Base-by-base conservation (phyloP, 2,329 filamentous ascomycete genomes). In the Alternaria sp. region DNA sequence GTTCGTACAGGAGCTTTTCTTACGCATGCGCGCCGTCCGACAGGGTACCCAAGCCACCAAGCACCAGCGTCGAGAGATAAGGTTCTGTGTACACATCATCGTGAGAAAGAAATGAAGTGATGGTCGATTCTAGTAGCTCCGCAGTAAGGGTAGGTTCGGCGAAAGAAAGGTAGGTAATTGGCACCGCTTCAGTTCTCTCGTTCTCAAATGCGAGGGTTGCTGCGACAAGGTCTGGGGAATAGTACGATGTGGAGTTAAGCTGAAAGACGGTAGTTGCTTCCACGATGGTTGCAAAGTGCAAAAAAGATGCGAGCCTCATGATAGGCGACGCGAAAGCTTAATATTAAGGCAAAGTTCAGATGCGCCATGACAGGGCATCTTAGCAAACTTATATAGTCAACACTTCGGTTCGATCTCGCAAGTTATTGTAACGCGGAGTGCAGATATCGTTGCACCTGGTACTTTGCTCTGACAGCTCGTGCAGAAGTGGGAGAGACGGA, bases 11-110 rank as follows among this genome's bases (percentile, higher is more conserved):
- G 28, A 30, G 11, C 28, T 11, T 11, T 11, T 30, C 28, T 30
- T 30, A 57, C 8, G 20, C 14, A 28, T 48, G 27, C 12, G 55
- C 51, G 44, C 52, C 49, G 14, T 41, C 34, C 18, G 51, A 45
- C 10, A 62, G 22, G 38, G 12, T 30, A 10, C 44, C 32, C 22
- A 43, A 34, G 34, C 60, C 57, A 46, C 48, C 56, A 30, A 66
- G 43, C 7, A 64, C 53, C n/a, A 64, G 18, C 20, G 45, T 64
- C 11, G 28, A 27, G 20, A 64, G 49, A 20, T 59, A 60, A 3
- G 28, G 43, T 32, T 64, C 53, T 14, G 59, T 55, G 38, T 58
- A 64, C 8, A 64, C 64, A 58, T 62, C 58, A 36, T 64, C 56
- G 14, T 20, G 16, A 6, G 20, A 30, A 9, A 46, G 22, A 20